Base-by-base conservation (phyloP, 176 grass and related monocot genomes). In the Rhynchospora tenuis region DNA sequence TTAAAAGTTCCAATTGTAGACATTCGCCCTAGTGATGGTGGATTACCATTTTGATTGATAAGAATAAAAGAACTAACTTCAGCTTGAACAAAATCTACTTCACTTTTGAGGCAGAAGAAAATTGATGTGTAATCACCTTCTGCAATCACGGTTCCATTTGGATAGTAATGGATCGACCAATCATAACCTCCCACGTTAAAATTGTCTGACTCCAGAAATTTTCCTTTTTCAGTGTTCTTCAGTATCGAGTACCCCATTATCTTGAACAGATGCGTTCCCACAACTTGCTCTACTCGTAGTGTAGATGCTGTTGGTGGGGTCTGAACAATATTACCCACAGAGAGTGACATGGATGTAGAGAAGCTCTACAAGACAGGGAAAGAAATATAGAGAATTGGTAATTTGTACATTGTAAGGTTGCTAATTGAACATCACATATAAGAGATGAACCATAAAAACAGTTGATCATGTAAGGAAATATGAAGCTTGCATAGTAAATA, bases 151-250 rank as follows among this genome's bases (percentile, higher is more conserved):
- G 0, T 23, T 38, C 70, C 52, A 45, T 47, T 42, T 1, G 68
- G 54, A 57, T 61, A 76, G 26, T 44, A 84, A 12, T 23, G 4
- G 52, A 84, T 84, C 23, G 5, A 7, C 83, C 47, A 84, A 56
- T 51, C 51, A 61, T 76, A 17, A 2, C 52, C 68, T 24, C 54
- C 83, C 2, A 84, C 83, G 7, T 12, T 17, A 26, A 84, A 84
- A 59, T 31, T 59, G 16, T 42, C 9, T 2, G 80, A 83, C 19
- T 42, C 3, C 3, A 68, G 26, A 57, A 4, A 76, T 17, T 73
- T 24, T 0, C 51, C 50, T 17, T 13, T 43, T 23, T 16, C 42
- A 4, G 61, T 58, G 20, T n/a, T 27, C 15, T 84, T 84, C 0
- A 17, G 5, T 4, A 55, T 15, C 2, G 22, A 84, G 46, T 60